Conservation (phyloP, 148 eudicot species). For the Arctostaphylos glauca region DNA sequence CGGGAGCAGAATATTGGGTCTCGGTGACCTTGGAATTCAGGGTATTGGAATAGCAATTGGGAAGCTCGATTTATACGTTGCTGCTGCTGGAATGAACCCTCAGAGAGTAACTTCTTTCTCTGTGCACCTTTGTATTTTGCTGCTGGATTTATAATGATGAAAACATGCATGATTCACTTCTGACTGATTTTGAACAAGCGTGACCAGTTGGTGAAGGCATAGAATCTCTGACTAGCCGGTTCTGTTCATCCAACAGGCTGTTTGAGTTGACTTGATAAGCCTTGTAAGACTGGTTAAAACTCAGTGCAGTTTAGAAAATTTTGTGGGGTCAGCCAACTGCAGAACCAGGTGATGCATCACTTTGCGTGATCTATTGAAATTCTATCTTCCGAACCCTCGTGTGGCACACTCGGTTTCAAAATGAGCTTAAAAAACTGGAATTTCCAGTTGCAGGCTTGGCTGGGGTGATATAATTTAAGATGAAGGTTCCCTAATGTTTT, state of each 20-base stretch:
- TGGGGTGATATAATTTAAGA: not conserved
- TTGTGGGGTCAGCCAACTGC: not conserved
- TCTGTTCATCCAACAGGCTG: not conserved
- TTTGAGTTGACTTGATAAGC: conserved; percentile 6
- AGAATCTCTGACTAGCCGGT: not conserved
- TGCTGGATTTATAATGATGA: not conserved
- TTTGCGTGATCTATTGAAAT: not conserved
- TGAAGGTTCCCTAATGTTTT: not conserved
- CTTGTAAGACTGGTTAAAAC: not conserved
- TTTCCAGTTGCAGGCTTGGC: not conserved
- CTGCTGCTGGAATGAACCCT: conserved; percentile 99
- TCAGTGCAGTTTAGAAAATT: not conserved
- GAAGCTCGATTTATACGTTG: conserved; percentile 92
- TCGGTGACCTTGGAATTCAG: conserved; percentile 93
- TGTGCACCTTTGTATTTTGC: not conserved
- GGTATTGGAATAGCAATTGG: conserved; percentile 94
- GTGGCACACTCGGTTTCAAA: not conserved
- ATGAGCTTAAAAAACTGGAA: not conserved
- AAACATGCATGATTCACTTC: not conserved
- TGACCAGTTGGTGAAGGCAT: not conserved
- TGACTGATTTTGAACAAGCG: not conserved
- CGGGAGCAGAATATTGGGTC: conserved; percentile 98
- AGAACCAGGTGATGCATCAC: not conserved
- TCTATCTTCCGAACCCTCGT: not conserved
- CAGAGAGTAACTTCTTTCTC: conserved; percentile 65